phyloP scores from a whole-genome alignment of 495 filamentous ascomycete genomes.

The Trichoderma reesei region DNA sequence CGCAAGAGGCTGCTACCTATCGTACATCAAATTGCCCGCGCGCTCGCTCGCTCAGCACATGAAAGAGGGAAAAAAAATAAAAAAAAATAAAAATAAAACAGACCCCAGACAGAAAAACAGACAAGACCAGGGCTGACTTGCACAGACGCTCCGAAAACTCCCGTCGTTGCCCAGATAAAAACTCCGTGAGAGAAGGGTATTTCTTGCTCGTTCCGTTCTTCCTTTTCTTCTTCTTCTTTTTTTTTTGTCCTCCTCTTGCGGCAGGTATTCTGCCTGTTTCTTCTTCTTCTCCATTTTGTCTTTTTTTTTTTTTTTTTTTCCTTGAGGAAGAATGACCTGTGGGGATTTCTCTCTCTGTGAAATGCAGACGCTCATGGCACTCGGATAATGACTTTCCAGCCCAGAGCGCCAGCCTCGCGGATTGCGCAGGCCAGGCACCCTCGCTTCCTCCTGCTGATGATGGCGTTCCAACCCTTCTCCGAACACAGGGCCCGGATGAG shows the following conservation, averaged over 20 bases:
- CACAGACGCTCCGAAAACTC: neutral
- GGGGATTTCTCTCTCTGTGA: too few relatives aligned
- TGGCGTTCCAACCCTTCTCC: slow-evolving; percentile 55
- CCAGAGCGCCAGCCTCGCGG: slow-evolving; percentile 57
- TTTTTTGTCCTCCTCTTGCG: too few relatives aligned
- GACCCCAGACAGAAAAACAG: too few relatives aligned
- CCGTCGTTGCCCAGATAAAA: neutral
- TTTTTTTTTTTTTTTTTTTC: too few relatives aligned
- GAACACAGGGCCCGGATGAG: slow-evolving; percentile 61
- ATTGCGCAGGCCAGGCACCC: slow-evolving; percentile 61
- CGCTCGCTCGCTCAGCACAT: neutral
- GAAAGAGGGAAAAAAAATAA: neutral
- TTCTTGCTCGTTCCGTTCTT: neutral
- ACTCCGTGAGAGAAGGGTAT: neutral
- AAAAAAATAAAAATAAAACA: too few relatives aligned
- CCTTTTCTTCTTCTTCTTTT: neutral
- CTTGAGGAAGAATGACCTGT: too few relatives aligned
- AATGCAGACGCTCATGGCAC: too few relatives aligned
- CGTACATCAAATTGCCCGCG: slow-evolving; percentile 1
- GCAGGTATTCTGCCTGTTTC: too few relatives aligned
- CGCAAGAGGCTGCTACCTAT: neutral
- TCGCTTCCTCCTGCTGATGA: slow-evolving; percentile 54
- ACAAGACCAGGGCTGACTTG: neutral
- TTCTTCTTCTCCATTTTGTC: too few relatives aligned
- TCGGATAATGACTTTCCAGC: slow-evolving; percentile 54